Conservation (phyloP, 2,329 filamentous ascomycete genomes). For the Penicillium sp. region DNA sequence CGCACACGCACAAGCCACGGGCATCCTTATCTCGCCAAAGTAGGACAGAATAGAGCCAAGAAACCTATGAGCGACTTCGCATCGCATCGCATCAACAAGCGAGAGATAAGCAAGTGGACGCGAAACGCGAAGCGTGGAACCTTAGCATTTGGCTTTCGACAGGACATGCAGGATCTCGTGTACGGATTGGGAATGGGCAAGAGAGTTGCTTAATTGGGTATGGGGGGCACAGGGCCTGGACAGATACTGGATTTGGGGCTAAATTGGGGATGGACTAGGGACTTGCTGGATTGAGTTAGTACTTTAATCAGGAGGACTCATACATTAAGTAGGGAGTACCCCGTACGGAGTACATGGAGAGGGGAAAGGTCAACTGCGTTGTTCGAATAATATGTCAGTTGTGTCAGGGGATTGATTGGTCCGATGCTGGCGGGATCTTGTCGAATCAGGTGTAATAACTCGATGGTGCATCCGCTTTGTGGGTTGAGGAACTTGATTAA, state of each 20-base stretch:
- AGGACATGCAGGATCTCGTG: conserved; percentile 6
- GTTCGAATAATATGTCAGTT: background rate
- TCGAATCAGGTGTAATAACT: background rate
- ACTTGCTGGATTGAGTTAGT: background rate
- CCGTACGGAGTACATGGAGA: too few relatives aligned
- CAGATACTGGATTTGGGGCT: background rate
- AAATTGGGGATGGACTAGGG: conserved; percentile 4
- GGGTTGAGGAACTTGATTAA: background rate
- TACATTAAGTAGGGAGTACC: too few relatives aligned
- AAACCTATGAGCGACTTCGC: background rate
- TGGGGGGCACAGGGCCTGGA: background rate
- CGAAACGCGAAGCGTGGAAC: background rate
- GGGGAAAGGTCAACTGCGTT: background rate
- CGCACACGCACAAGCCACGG: conserved; percentile 1
- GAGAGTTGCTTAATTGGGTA: conserved; percentile 2
- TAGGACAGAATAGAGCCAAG: too few relatives aligned
- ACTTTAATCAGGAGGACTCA: background rate
- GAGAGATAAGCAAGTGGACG: conserved; percentile 4
- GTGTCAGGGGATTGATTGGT: background rate
- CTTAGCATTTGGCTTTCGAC: background rate
- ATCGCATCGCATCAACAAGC: background rate
- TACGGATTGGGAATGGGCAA: conserved; percentile 12
- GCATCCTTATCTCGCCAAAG: background rate
- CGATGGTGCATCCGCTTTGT: background rate
- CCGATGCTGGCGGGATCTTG: background rate